Percentiles rank a stretch among this genome's conserved stretches.
These are phyloP conservation scores for Paramecium sexaurelia DNA, from an alignment of 73 alveolate species.

Conservation along the genomic window DNA sequence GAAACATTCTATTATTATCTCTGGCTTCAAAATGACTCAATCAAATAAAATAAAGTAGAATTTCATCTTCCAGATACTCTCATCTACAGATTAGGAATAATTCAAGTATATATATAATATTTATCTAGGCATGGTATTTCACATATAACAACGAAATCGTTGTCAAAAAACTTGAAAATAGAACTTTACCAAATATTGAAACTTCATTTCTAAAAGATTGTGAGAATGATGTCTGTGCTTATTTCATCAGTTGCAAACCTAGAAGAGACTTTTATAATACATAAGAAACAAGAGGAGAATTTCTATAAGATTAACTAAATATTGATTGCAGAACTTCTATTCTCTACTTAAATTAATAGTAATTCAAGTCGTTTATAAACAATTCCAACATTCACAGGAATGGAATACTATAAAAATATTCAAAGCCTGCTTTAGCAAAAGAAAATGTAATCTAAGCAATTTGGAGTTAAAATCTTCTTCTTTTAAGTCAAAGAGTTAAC, in stretches of 20 bases:
- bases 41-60: background rate
- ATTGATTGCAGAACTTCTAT: slow-evolving; percentile 35
- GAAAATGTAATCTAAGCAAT: slow-evolving; percentile 30
- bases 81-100: slow-evolving; percentile 40
- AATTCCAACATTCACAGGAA: background rate
- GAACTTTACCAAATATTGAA: background rate
- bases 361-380: background rate
- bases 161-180: slow-evolving; percentile 26
- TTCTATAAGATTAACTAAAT: slow-evolving; percentile 16
- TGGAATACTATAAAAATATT: slow-evolving; percentile 21
- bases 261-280: slow-evolving; percentile 28
- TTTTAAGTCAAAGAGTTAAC: slow-evolving; percentile 4
- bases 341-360: background rate
- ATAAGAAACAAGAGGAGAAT: slow-evolving; percentile 30
- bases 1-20: background rate
- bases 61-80: slow-evolving; percentile 40
- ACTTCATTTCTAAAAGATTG: background rate
- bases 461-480: background rate
- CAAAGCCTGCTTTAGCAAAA: background rate
- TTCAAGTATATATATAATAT: background rate
- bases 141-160: background rate
- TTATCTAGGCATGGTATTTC: slow-evolving; percentile 48
- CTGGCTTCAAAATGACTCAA: background rate
- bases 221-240: slow-evolving; percentile 1
- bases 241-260: slow-evolving; percentile 12